Percentiles rank a stretch among this genome's conserved stretches.
Conservation (phyloP, 116 monocot genomes). For the Papilionanthe hybrid region DNA sequence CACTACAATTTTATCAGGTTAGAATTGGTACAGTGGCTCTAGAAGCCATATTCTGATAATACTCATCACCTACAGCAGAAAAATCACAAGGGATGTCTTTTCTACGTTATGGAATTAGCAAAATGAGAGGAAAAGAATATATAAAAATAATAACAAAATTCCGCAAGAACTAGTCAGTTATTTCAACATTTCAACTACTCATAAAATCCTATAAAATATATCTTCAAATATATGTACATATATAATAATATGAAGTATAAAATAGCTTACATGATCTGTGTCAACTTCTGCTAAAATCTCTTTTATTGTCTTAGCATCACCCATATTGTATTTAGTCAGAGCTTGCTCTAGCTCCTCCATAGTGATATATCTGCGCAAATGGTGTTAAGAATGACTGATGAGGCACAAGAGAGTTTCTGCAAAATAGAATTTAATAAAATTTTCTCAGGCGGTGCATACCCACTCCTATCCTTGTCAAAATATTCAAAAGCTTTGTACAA, state of each 20-base stretch:
- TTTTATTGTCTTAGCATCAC: constrained; percentile 57
- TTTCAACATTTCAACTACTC: neutral
- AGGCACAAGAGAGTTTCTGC: neutral
- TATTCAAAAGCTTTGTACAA: constrained; percentile 57
- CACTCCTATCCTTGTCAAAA: constrained; percentile 53
- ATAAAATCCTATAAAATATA: neutral
- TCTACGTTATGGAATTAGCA: too few species aligned
- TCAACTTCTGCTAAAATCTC: constrained; percentile 66
- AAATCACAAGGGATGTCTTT: neutral
- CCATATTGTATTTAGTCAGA: constrained; percentile 53
- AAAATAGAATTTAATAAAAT: neutral
- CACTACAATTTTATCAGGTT: neutral
- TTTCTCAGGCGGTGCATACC: constrained; percentile 24
- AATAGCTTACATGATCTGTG: constrained; percentile 41
- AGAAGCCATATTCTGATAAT: too few species aligned
- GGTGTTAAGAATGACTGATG: neutral
- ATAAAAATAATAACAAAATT: too few species aligned
- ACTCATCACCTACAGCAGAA: neutral
- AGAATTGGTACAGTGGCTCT: neutral
- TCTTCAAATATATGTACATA: neutral
- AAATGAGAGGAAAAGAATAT: too few species aligned
- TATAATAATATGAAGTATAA: neutral
- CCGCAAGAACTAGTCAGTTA: neutral
- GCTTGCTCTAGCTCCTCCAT: constrained; percentile 59
- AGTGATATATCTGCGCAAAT: constrained; percentile 42